Evolutionary conservation across 2,329 filamentous ascomycete species (phyloP), one percentile per base, ranked within the genome.

Genomic region (Trichoderma arundinaceum): DNA sequence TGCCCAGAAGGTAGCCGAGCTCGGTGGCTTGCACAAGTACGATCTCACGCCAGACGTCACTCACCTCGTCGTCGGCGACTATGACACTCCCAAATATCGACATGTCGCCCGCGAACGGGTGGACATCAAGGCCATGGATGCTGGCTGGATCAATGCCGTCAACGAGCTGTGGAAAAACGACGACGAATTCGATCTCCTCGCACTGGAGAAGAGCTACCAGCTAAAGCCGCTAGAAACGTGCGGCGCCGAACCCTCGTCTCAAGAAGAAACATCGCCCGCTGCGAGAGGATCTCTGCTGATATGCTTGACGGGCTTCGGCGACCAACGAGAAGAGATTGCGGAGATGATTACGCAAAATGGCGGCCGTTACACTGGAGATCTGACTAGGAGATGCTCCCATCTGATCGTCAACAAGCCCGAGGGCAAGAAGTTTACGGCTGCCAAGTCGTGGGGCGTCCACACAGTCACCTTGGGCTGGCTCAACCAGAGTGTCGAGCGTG

Each of bases 1-100:
- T 56, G 86, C 86, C 15, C 78, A 83, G 56, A 86, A 88, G 67
- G 91, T 91, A 17, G 78, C 83, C 69, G 88, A 97, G 74, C 92
- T 99, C 82, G 95, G 95, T 69, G 95, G 94, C 58, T 78, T 86
- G 67, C 91, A 96, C 83, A 93, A 91, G 72, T 90, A 93, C 77
- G 94, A 99, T 77, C 87, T 99, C 51, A 98, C 94, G n/a, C 92
- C 91, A 65, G 92, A 97, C 76, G 92, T 96, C 54, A 98, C 95
- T 5, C 95, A 99, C 80, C 88, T 99, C 53, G 86, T 99, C 69
- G 92, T 97, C 68, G 95, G 94, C 76, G 89, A 91, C 72, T 91
- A 92, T 73, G 87, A 94, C 75, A 98, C 94, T 0, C 88, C 91
- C 57, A 99, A 99, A 78, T 99, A 99, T 79, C 90, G 89, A 77